These are phyloP conservation scores for Hortaea werneckii DNA, from an alignment of 2,329 filamentous ascomycete genomes.

Conservation along the genomic window DNA sequence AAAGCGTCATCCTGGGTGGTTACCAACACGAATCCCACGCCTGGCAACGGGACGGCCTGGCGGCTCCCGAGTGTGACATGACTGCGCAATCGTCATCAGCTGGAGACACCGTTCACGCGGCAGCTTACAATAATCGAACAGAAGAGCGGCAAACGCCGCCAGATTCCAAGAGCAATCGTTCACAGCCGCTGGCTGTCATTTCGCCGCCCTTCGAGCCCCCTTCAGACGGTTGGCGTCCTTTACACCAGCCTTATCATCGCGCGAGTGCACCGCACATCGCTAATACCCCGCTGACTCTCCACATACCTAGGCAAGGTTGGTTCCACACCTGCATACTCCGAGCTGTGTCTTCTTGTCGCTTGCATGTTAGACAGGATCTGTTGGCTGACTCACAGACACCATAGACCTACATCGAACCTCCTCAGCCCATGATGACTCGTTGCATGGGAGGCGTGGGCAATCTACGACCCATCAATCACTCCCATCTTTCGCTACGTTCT, in stretches of 20 bases:
- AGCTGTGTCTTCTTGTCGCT: not conserved
- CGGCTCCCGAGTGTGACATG: constrained; percentile 2
- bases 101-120: constrained; percentile 5
- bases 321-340: not conserved
- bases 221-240: constrained; percentile 13
- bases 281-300: constrained; percentile 11
- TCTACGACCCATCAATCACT: constrained; percentile 9
- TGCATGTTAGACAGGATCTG: not conserved
- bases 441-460: not conserved
- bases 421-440: not conserved
- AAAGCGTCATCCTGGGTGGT: constrained; percentile 7
- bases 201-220: constrained; percentile 10
- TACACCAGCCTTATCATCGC: constrained; percentile 11
- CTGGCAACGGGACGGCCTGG: not conserved
- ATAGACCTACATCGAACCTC: constrained; percentile 5
- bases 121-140: constrained; percentile 4
- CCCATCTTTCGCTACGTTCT: constrained; percentile 18
- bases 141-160: constrained; percentile 6
- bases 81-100: not conserved
- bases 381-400: constrained; percentile 1
- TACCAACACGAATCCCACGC: not conserved
- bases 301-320: constrained; percentile 10
- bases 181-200: constrained; percentile 5
- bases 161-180: not conserved
- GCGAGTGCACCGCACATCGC: constrained; percentile 2